Evolutionary conservation across 2,329 filamentous ascomycete genomes (phyloP).

Genomic region (Claviceps monticola): DNA sequence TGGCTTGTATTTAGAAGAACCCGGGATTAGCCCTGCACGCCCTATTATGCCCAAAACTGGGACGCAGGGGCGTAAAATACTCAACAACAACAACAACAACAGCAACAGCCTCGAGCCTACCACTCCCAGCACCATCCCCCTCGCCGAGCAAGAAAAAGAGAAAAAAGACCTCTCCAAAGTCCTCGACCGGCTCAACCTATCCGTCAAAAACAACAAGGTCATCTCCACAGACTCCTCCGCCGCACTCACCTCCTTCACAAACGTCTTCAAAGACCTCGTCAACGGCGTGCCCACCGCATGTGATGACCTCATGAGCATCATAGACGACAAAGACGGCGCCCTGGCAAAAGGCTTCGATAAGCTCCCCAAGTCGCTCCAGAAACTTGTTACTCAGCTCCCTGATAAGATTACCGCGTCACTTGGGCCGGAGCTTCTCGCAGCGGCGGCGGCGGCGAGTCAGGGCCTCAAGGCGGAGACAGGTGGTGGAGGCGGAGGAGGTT

Average conservation of each 20-base stretch:
- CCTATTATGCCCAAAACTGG: too few species aligned
- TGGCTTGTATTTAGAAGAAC: too few species aligned
- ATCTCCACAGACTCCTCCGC: conserved; percentile 76
- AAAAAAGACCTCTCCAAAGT: conserved; percentile 63
- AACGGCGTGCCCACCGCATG: conserved; percentile 91
- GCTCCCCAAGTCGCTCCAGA: conserved; percentile 69
- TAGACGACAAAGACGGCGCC: conserved; percentile 48
- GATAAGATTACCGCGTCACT: conserved; percentile 64
- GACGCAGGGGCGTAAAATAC: too few species aligned
- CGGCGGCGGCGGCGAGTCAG: conserved; percentile 62
- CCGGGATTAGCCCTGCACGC: too few species aligned
- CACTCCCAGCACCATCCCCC: background rate
- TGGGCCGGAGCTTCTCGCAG: conserved; percentile 71
- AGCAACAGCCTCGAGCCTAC: conserved; percentile 20
- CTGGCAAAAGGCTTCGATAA: conserved; percentile 47
- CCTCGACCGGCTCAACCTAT: conserved; percentile 72
- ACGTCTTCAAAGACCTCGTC: conserved; percentile 82
- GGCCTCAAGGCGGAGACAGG: conserved; percentile 41
- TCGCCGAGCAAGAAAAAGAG: conserved; percentile 33
- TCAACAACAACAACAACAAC: background rate
- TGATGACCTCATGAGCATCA: conserved; percentile 58
- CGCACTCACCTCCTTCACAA: conserved; percentile 70
- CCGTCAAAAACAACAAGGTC: conserved; percentile 71
- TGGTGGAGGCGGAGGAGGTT: conserved; percentile 27
- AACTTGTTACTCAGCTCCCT: conserved; percentile 72